Evolutionary conservation across 2,329 filamentous ascomycete genomes (phyloP).

Genomic region (Coleophoma eucalyptorum): DNA sequence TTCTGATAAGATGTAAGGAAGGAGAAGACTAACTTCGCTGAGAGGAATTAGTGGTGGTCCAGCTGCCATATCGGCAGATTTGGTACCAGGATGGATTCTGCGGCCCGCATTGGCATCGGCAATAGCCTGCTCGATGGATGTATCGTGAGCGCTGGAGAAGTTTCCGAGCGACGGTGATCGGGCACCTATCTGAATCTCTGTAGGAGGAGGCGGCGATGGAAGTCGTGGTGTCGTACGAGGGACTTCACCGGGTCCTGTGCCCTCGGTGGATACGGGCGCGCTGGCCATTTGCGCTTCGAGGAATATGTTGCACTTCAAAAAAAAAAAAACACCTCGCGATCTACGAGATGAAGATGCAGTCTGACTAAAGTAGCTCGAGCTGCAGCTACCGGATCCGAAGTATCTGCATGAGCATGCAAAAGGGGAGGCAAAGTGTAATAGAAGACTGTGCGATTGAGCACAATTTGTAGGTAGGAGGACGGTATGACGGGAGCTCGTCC

Average conservation of each 20-base stretch:
- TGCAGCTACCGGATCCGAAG: neutral
- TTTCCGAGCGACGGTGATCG: slow-evolving; percentile 68
- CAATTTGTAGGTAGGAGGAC: no score
- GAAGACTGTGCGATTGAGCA: no score
- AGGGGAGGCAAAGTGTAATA: no score
- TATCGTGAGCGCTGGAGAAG: slow-evolving; percentile 51
- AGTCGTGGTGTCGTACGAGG: slow-evolving; percentile 63
- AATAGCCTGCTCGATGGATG: slow-evolving; percentile 52
- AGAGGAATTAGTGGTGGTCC: slow-evolving; percentile 86
- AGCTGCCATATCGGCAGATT: slow-evolving; percentile 86
- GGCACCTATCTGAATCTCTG: slow-evolving; percentile 87
- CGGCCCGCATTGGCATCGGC: slow-evolving; percentile 73
- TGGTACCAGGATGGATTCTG: slow-evolving; percentile 89
- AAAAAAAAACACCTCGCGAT: neutral
- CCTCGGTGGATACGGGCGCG: no score
- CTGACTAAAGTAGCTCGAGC: neutral
- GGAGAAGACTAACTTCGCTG: slow-evolving; percentile 60
- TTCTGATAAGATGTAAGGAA: slow-evolving; percentile 2
- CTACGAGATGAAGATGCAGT: neutral
- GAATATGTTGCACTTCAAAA: no score
- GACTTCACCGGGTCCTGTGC: no score
- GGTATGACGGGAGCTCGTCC: no score
- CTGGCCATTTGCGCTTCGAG: no score
- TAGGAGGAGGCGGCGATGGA: slow-evolving; percentile 89
- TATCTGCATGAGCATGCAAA: neutral